These are phyloP conservation scores for Elongisporangium senticosum DNA, from an alignment of 352 stramenopile genomes.

Conservation along the genomic window DNA sequence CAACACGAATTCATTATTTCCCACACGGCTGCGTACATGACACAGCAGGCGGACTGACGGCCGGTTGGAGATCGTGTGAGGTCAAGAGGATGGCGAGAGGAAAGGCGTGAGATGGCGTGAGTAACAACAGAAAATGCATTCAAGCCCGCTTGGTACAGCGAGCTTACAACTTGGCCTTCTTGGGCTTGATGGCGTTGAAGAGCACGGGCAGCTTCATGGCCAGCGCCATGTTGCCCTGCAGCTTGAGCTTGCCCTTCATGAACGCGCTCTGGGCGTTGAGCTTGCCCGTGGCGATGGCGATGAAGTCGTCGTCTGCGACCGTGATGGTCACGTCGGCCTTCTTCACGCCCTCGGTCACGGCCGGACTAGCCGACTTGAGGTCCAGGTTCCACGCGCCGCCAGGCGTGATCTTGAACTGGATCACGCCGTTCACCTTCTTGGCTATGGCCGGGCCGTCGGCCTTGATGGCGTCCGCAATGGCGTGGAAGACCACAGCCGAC, in stretches of 20 bases:
- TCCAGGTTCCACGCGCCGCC: slow-evolving; percentile 76
- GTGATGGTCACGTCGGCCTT: slow-evolving; percentile 78
- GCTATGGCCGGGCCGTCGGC: slow-evolving; percentile 49
- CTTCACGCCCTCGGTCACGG: slow-evolving; percentile 57
- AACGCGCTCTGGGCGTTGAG: slow-evolving; percentile 92
- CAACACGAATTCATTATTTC: background rate
- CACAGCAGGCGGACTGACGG: too few species aligned
- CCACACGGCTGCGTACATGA: too few species aligned
- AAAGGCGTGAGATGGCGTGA: background rate
- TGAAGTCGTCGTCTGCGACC: slow-evolving; percentile 70
- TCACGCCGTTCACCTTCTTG: slow-evolving; percentile 78
- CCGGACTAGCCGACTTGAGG: slow-evolving; percentile 54
- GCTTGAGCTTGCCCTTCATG: slow-evolving; percentile 94
- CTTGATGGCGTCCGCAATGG: slow-evolving; percentile 52
- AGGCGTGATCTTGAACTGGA: slow-evolving; percentile 73
- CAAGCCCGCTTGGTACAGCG: background rate
- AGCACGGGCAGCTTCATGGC: slow-evolving; percentile 94
- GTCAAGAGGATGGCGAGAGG: background rate
- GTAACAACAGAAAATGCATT: background rate
- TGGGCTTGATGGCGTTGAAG: slow-evolving; percentile 85
- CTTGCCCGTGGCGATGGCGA: slow-evolving; percentile 78
- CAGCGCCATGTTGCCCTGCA: slow-evolving; percentile 94
- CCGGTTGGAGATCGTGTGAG: background rate
- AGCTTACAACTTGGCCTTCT: slow-evolving; percentile 61
- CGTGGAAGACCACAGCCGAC: slow-evolving; percentile 66